Base-by-base conservation (phyloP, 2,329 filamentous ascomycete species). In the Epichloe gansuensis region DNA sequence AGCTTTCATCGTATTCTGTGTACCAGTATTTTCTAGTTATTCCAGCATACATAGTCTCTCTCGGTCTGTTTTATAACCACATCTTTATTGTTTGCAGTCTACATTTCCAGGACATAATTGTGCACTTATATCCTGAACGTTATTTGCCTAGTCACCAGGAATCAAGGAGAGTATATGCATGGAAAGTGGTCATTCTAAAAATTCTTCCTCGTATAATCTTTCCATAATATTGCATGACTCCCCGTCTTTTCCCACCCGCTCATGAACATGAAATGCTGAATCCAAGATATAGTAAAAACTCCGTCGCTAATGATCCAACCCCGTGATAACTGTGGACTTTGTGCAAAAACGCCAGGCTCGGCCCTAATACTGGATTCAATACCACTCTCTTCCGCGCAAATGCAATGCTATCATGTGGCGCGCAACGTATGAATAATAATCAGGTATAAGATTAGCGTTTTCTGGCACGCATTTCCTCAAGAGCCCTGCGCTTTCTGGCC, bases 401-500 rank as follows among this genome's bases (percentile, higher is more conserved):
- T 28, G 28, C 41, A 31, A 41, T 50, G 43, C 47, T 44, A 23
- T 44, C n/a, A 25, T 38, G 41, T 37, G 11, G 8, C 39, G 25
- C 31, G 43, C 50, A 46, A 31, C 3, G 35, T 21, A 17, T n/a
- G 7, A 44, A 12, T 35, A 28, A 21, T 7, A n/a, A 25, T 21
- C 8, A 17, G 13, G 13, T 8, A 28, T 5, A 34, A 34, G 13
- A 5, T 50, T 52, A 67, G 54, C 60, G 61, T 49, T 65, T 63
- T 52, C 60, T 62, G 12, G 60, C 59, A 53, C 68, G 63, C 35
- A 67, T 57, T 34, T 66, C 60, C 41, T 72, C 71, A 4, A 74
- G 58, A 3, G 65, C 67, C 54, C 69, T 64, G 23, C 70, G 71
- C 60, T 72, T 77, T 37, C 70, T 69, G 57, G 78, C 77, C 59